Conservation (phyloP, 352 stramenopile species). For the Pythium plurisporium region DNA sequence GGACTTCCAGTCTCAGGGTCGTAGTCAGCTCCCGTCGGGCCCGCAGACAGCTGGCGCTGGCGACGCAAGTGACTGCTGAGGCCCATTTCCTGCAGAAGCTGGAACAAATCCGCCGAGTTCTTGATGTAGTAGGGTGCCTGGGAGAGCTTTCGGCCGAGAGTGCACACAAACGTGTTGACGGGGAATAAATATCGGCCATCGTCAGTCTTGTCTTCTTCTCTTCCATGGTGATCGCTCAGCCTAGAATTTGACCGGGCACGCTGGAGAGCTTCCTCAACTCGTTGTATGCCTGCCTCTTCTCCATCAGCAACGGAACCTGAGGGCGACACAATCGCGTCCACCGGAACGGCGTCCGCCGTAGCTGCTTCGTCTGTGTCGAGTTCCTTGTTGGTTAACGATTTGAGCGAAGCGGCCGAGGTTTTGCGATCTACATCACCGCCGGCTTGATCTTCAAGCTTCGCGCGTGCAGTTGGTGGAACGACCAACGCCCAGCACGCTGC, state of each 20-base stretch:
- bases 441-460: conserved; percentile 50
- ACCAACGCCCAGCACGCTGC: conserved; percentile 79
- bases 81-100: conserved; percentile 80
- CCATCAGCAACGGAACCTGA: conserved; percentile 2
- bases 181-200: conserved; percentile 65
- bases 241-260: conserved; percentile 11
- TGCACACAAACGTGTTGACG: conserved; percentile 85
- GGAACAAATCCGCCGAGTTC: conserved; percentile 81
- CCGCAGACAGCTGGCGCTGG: conserved; percentile 62
- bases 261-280: conserved; percentile 15
- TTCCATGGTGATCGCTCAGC: conserved; percentile 22
- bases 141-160: conserved; percentile 71
- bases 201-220: conserved; percentile 31
- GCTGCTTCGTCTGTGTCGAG: conserved; percentile 11
- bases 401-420: conserved; percentile 8
- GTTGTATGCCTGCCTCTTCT: conserved; percentile 23
- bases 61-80: conserved; percentile 77
- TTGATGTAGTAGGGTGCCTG: conserved; percentile 87
- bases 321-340: neutral
- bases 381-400: conserved; percentile 1
- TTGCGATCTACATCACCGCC: conserved; percentile 10
- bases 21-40: conserved; percentile 16
- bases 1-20: conserved; percentile 16
- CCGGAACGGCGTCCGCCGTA: too few species aligned
- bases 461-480: conserved; percentile 47